phyloP scores from a whole-genome alignment of 2,329 filamentous ascomycete genomes.

The Hypomyces rosellus region DNA sequence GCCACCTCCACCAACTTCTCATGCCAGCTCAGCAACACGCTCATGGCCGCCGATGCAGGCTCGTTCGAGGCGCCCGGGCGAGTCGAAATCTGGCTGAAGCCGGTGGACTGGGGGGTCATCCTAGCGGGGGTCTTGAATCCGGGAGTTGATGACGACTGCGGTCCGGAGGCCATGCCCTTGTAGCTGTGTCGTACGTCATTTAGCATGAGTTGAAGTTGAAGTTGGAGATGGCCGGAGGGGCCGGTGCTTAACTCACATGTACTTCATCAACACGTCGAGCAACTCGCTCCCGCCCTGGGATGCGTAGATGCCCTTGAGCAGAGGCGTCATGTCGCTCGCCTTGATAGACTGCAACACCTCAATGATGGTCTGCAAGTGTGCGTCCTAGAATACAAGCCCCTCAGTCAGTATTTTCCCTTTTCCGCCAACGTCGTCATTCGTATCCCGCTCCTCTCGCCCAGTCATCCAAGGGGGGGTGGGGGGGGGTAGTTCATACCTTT shows the following conservation, averaged over 20 bases:
- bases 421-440: not conserved
- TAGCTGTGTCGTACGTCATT: slow-evolving; percentile 48
- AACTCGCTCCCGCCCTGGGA: slow-evolving; percentile 76
- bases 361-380: slow-evolving; percentile 79
- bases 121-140: slow-evolving; percentile 37
- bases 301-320: slow-evolving; percentile 74
- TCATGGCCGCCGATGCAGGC: slow-evolving; percentile 84
- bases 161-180: slow-evolving; percentile 71
- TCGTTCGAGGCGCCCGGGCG: slow-evolving; percentile 50
- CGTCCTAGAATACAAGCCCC: slow-evolving; percentile 53
- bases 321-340: slow-evolving; percentile 87
- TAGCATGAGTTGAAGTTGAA: not conserved
- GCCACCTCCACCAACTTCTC: slow-evolving; percentile 96
- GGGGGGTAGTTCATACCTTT: slow-evolving; percentile 39
- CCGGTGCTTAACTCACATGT: slow-evolving; percentile 58
- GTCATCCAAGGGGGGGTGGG: not conserved
- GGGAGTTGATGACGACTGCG: slow-evolving; percentile 18
- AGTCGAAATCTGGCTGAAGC: slow-evolving; percentile 70
- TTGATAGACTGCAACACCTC: slow-evolving; percentile 96
- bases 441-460: not conserved
- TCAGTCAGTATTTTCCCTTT: not conserved
- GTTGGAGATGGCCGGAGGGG: too few relatives aligned
- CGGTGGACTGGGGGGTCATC: slow-evolving; percentile 67
- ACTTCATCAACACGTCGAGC: slow-evolving; percentile 95
- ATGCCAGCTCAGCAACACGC: slow-evolving; percentile 95